phyloP scores from a whole-genome alignment of 1,284 basidiomycete species.

The Neolentinus lepideus region DNA sequence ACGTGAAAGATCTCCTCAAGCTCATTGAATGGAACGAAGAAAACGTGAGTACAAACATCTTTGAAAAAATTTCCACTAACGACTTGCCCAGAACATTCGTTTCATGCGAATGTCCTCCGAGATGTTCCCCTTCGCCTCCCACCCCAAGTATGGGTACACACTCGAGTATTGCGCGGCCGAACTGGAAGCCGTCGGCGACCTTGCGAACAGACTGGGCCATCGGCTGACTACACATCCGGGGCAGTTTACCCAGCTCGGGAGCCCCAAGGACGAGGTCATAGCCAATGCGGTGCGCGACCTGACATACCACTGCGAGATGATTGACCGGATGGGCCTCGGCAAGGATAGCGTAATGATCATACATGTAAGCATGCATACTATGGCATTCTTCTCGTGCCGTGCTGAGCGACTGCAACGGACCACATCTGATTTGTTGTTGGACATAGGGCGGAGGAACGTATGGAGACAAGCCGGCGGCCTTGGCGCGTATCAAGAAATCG shows the following conservation, averaged over 20 bases:
- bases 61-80: background rate
- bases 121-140: constrained; percentile 89
- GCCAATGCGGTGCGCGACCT: constrained; percentile 74
- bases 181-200: constrained; percentile 55
- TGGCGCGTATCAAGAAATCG: constrained; percentile 69
- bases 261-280: constrained; percentile 68
- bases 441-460: constrained; percentile 70
- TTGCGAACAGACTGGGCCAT: constrained; percentile 75
- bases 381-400: background rate
- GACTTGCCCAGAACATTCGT: constrained; percentile 43
- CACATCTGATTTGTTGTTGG: background rate
- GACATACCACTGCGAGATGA: constrained; percentile 79
- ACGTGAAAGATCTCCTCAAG: constrained; percentile 61
- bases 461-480: constrained; percentile 67
- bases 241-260: constrained; percentile 81
- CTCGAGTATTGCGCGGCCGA: constrained; percentile 61
- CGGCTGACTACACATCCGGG: constrained; percentile 86
- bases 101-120: constrained; percentile 85
- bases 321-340: constrained; percentile 77
- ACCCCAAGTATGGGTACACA: constrained; percentile 73
- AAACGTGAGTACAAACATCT: constrained; percentile 37
- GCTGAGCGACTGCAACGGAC: too few species aligned
- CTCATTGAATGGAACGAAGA: constrained; percentile 85
- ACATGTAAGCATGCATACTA: constrained; percentile 37
- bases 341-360: constrained; percentile 76